These are phyloP conservation scores for Tuber melanosporum DNA, from an alignment of 495 filamentous ascomycete genomes.

Conservation along the genomic window DNA sequence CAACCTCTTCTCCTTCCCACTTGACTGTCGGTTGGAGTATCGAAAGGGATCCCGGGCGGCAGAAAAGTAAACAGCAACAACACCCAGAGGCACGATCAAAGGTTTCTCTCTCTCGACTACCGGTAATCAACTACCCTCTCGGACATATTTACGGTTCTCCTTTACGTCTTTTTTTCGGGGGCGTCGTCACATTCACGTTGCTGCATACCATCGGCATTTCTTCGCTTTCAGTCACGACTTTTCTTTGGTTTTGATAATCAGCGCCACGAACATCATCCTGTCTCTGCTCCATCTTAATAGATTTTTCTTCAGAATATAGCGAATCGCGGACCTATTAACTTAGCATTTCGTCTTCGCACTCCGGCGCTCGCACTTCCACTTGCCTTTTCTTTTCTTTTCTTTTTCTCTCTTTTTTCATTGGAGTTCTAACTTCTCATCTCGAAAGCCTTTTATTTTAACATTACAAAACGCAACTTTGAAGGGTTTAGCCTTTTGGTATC, in stretches of 20 bases:
- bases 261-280: slow-evolving; percentile 22
- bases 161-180: slow-evolving; percentile 12
- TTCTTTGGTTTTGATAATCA: slow-evolving; percentile 40
- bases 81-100: background rate
- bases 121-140: slow-evolving; percentile 19
- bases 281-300: slow-evolving; percentile 31
- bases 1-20: slow-evolving; percentile 31
- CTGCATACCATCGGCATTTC: slow-evolving; percentile 35
- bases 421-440: slow-evolving; percentile 13
- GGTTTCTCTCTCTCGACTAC: slow-evolving; percentile 22
- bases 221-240: slow-evolving; percentile 26
- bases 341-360: slow-evolving; percentile 39
- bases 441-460: slow-evolving; percentile 11
- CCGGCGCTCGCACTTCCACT: slow-evolving; percentile 22
- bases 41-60: background rate
- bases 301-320: slow-evolving; percentile 20
- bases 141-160: slow-evolving; percentile 20
- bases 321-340: slow-evolving; percentile 43
- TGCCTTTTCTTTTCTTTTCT: slow-evolving; percentile 15
- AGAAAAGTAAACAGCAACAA: slow-evolving; percentile 4
- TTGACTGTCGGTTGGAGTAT: slow-evolving; percentile 21
- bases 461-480: slow-evolving; percentile 13
- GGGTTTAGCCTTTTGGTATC: slow-evolving; percentile 24
- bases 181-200: slow-evolving; percentile 9
- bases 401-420: slow-evolving; percentile 14